phyloP scores from a whole-genome alignment of 2,329 filamentous ascomycete species.

The Penicillium sp. region DNA sequence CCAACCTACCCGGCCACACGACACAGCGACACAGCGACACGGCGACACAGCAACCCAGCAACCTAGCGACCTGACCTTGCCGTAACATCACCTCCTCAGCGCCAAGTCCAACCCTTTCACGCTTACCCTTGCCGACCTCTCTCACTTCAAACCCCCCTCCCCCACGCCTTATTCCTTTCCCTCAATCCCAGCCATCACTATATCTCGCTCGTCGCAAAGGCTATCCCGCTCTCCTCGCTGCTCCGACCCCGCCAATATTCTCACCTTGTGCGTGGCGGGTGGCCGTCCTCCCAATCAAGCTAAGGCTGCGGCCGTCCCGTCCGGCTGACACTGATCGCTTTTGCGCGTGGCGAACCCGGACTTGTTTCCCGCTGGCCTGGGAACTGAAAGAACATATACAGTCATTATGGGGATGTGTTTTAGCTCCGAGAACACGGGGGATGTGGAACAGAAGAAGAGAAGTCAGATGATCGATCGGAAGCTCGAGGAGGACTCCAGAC shows the following conservation, averaged over 20 bases:
- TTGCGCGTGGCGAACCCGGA: slow-evolving; percentile 29
- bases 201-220: slow-evolving; percentile 6
- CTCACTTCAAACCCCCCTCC: slow-evolving; percentile 3
- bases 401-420: slow-evolving; percentile 85
- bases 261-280: slow-evolving; percentile 20
- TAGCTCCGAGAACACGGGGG: slow-evolving; percentile 78
- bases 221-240: not conserved
- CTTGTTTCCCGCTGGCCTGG: slow-evolving; percentile 26
- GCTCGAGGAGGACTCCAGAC: slow-evolving; percentile 91
- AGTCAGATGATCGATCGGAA: slow-evolving; percentile 94
- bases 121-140: not conserved
- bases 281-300: slow-evolving; percentile 16
- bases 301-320: slow-evolving; percentile 27
- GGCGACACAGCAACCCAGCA: not conserved
- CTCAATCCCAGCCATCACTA: slow-evolving; percentile 7
- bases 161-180: slow-evolving; percentile 5
- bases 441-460: slow-evolving; percentile 91
- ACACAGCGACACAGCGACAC: not conserved
- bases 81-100: slow-evolving; percentile 4
- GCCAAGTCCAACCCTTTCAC: slow-evolving; percentile 7
- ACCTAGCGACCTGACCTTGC: not conserved
- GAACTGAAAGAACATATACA: slow-evolving; percentile 15
- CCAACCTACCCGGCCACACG: not conserved
- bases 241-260: slow-evolving; percentile 6
- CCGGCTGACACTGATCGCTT: slow-evolving; percentile 32